A percentile compares a stretch with the other conserved stretches of the same genome.
These are phyloP conservation scores for Mortierella sp. DNA, from an alignment of 371 early-diverging fungal genomes.

Conservation along the genomic window DNA sequence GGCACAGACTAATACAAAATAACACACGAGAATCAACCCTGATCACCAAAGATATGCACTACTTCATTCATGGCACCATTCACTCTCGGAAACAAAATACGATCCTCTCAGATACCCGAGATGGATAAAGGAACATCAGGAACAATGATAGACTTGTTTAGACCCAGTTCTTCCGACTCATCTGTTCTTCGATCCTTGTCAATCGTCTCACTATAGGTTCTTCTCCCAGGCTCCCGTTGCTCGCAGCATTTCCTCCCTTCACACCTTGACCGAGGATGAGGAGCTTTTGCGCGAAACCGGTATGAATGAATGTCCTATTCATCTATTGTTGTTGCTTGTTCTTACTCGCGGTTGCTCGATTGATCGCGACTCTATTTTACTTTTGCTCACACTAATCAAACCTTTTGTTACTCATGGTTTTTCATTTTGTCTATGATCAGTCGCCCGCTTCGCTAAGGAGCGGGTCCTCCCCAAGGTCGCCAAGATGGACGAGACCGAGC, in stretches of 20 bases:
- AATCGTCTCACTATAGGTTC: slow-evolving; percentile 39
- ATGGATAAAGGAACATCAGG: not conserved
- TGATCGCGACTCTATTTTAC: not conserved
- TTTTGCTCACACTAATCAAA: not conserved
- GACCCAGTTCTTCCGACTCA: not conserved
- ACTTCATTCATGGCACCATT: not conserved
- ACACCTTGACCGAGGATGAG: slow-evolving; percentile 88
- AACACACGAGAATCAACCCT: not conserved
- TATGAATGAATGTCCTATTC: slow-evolving; percentile 44
- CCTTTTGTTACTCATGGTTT: not conserved
- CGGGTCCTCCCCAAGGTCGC: slow-evolving; percentile 88
- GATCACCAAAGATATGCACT: not conserved
- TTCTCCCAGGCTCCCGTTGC: slow-evolving; percentile 64
- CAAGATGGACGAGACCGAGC: slow-evolving; percentile 95
- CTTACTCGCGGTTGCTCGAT: not conserved
- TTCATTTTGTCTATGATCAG: slow-evolving; percentile 57
- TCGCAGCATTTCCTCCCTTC: slow-evolving; percentile 70
- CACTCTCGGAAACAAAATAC: not conserved
- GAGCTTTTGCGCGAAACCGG: slow-evolving; percentile 81
- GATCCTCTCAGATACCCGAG: not conserved
- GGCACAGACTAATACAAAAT: not conserved
- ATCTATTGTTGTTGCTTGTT: not conserved
- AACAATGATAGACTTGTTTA: not conserved
- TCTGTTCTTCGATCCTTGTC: not conserved
- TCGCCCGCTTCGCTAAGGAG: slow-evolving; percentile 88